Conservation (phyloP, 495 filamentous ascomycete genomes). For the Cairneyella variabilis region DNA sequence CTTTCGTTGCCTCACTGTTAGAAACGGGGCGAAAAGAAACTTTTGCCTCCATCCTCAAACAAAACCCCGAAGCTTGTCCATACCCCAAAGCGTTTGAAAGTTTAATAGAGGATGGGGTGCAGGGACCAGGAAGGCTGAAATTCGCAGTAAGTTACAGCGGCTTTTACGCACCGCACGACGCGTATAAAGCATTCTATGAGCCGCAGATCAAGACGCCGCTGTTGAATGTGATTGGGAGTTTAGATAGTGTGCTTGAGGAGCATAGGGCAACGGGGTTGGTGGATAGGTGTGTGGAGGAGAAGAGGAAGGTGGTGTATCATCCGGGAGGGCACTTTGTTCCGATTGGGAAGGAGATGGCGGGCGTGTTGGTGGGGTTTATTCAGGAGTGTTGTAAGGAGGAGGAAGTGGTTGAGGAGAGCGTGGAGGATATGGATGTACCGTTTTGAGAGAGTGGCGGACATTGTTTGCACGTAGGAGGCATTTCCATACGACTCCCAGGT, state of each 20-base stretch:
- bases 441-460: no score
- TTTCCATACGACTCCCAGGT: background rate
- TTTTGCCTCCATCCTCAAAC: slow-evolving; percentile 34
- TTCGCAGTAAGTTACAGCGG: slow-evolving; percentile 81
- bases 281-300: slow-evolving; percentile 60
- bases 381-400: slow-evolving; percentile 45
- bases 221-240: slow-evolving; percentile 74
- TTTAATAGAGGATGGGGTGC: slow-evolving; percentile 26
- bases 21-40: slow-evolving; percentile 50
- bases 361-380: slow-evolving; percentile 72
- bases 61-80: slow-evolving; percentile 29
- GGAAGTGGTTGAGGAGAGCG: slow-evolving; percentile 45
- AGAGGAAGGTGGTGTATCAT: slow-evolving; percentile 65
- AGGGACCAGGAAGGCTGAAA: slow-evolving; percentile 58
- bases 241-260: slow-evolving; percentile 91
- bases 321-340: slow-evolving; percentile 94
- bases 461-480: no score
- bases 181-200: slow-evolving; percentile 69
- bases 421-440: slow-evolving; percentile 65
- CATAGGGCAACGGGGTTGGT: slow-evolving; percentile 58
- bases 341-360: slow-evolving; percentile 71
- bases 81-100: slow-evolving; percentile 37
- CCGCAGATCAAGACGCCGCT: slow-evolving; percentile 73
- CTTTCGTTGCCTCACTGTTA: slow-evolving; percentile 58
- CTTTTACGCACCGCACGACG: slow-evolving; percentile 62